Evolutionary conservation across 306 rosid genomes (phyloP), one percentile per base, ranked within the genome.

Genomic region (Morella rubra): DNA sequence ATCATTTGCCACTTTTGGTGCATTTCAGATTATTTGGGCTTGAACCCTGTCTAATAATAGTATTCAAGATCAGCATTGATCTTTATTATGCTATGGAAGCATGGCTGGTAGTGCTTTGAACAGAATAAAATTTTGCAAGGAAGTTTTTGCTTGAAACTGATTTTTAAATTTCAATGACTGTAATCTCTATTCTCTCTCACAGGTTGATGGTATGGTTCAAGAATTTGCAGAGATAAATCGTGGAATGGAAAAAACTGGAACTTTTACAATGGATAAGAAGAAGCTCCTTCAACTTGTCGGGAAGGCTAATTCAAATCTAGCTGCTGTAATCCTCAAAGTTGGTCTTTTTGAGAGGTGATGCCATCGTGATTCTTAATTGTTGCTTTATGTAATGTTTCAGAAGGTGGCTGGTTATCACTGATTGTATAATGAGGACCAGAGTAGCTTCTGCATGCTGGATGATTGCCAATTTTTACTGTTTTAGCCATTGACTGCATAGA

Each of bases 271-370:
- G 99, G 85, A 90, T 80, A 95, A 95, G 83, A 95, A 90, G 90
- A 95, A 95, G 84, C 97, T 95, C 67, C 92, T 95, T 80, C 96
- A 89, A 80, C 97, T 95, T 44, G 99, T 95, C 77, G 99, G 99
- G 55, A 95, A 92, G 89, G 99, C 99, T 55, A 95, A 95, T 80
- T 92, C 97, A 44, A 88, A 89, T 83, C 86, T 95, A 76, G 99
- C 99, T 20, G 97, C 91, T 44, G 97, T 95, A 52, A 95, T 95
- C 81, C 96, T 92, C 78, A 92, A 95, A 95, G 99, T 95, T 62
- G 99, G 99, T 81, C 92, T 92, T 73, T 95, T 95, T 58, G 97
- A 95, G 83, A 90, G 99, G 99, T 95, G 86, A 78, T 56, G n/a
- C 53, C 68, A n/a, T 56, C 42, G 32, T 58, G 41, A 41, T 45